Conservation (phyloP, 345 rosid genomes). For the Gynandropsis gynandra region DNA sequence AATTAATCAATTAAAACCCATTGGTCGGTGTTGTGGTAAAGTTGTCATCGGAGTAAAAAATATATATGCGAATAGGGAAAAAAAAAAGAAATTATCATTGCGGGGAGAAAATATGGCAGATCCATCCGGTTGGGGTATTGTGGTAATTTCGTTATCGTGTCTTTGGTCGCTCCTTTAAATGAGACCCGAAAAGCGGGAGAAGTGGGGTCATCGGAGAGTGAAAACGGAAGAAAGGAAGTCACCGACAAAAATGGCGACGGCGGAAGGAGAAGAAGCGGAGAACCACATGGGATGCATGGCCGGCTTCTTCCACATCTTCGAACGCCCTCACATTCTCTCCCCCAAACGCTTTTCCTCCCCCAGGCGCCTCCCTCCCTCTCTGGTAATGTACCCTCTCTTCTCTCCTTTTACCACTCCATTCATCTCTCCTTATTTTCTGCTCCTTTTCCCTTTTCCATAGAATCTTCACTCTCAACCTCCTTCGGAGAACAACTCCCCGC, state of each 20-base stretch:
- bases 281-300: conserved; percentile 95
- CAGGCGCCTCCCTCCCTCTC: conserved; percentile 51
- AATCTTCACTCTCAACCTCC: conserved; percentile 29
- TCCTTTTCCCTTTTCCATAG: conserved; percentile 16
- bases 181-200: too few relatives aligned
- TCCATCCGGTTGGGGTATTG: too few relatives aligned
- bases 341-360: conserved; percentile 54
- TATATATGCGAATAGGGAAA: too few relatives aligned
- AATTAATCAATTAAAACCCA: too few relatives aligned
- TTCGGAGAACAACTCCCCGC: conserved; percentile 31
- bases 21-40: too few relatives aligned
- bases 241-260: not conserved
- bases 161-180: too few relatives aligned
- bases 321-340: conserved; percentile 61
- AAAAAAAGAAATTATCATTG: too few relatives aligned
- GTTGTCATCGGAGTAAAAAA: too few relatives aligned
- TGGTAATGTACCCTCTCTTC: conserved; percentile 10
- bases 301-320: conserved; percentile 92
- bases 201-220: too few relatives aligned
- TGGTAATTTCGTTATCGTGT: too few relatives aligned
- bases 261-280: conserved; percentile 50
- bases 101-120: too few relatives aligned
- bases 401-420: not conserved
- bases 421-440: not conserved
- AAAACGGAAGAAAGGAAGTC: conserved; percentile 2